Evolutionary conservation across 169 alveolate species (phyloP).

Genomic region (Fabrea salina): DNA sequence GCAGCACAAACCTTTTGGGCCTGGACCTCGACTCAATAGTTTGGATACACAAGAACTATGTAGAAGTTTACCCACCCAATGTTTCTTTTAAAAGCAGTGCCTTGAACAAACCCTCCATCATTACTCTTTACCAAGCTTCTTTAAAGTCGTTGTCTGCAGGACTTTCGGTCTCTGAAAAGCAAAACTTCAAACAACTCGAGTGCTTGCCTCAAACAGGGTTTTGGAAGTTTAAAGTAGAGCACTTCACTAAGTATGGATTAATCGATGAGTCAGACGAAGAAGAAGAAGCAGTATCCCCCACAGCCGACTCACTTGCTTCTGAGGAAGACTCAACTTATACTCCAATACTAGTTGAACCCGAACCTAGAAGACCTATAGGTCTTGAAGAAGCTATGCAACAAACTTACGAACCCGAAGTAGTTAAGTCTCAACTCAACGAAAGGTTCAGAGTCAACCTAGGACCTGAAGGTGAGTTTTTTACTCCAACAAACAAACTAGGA

Average conservation of each 20-base stretch:
- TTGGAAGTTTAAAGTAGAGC: not conserved
- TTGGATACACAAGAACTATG: not conserved
- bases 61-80: not conserved
- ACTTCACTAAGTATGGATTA: not conserved
- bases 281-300: not conserved
- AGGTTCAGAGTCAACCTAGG: not conserved
- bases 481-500: not conserved
- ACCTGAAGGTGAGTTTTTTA: not conserved
- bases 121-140: not conserved
- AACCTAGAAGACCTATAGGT: not conserved
- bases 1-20: not conserved
- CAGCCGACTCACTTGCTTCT: not conserved
- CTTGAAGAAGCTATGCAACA: not conserved
- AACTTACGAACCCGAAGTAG: not conserved
- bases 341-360: not conserved
- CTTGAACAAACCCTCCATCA: not conserved
- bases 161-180: not conserved
- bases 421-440: not conserved
- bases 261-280: not conserved
- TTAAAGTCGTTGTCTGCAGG: not conserved
- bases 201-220: not conserved
- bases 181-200: not conserved
- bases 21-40: not conserved
- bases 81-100: too few relatives aligned
- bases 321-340: not conserved